Conservation (phyloP, 2,329 filamentous ascomycete genomes). For the Fusarium mangiferae region DNA sequence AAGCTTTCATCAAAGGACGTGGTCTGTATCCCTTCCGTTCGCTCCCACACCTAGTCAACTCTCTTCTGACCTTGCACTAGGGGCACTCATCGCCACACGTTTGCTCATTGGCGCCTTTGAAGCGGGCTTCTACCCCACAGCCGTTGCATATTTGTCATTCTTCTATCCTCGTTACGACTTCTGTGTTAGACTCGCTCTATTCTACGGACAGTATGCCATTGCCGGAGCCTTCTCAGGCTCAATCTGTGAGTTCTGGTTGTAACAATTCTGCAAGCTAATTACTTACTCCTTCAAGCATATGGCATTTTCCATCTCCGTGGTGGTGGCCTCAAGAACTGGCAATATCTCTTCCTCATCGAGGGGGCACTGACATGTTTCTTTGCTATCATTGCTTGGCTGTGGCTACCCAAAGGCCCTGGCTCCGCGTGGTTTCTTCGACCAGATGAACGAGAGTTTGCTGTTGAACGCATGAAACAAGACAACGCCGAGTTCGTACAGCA, state of each 20-base stretch:
- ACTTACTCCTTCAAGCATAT: slow-evolving; percentile 35
- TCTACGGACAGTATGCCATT: slow-evolving; percentile 44
- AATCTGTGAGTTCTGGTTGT: slow-evolving; percentile 31
- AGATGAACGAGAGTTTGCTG: slow-evolving; percentile 37
- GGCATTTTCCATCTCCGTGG: slow-evolving; percentile 42
- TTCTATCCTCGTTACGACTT: slow-evolving; percentile 43
- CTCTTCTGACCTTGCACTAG: slow-evolving; percentile 25
- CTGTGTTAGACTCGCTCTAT: slow-evolving; percentile 41
- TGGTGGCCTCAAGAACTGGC: slow-evolving; percentile 64
- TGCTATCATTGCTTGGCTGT: slow-evolving; percentile 41
- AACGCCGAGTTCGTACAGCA: slow-evolving; percentile 40
- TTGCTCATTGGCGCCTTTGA: slow-evolving; percentile 44
- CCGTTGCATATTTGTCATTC: slow-evolving; percentile 43
- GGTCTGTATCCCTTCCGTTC: slow-evolving; percentile 20
- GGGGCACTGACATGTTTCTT: slow-evolving; percentile 56
- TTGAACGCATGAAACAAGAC: slow-evolving; percentile 38
- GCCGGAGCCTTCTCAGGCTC: slow-evolving; percentile 44
- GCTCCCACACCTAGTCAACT: not conserved
- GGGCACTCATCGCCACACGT: slow-evolving; percentile 40
- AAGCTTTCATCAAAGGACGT: slow-evolving; percentile 42
- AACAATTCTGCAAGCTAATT: not conserved
- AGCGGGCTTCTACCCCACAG: slow-evolving; percentile 44
- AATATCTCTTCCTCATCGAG: slow-evolving; percentile 77
- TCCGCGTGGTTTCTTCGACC: slow-evolving; percentile 42
- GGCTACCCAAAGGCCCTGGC: slow-evolving; percentile 41